Percentiles rank a stretch among this genome's conserved stretches.
phyloP scores from a whole-genome alignment of 257 asterid genomes.

The Eucommia ulmoides region DNA sequence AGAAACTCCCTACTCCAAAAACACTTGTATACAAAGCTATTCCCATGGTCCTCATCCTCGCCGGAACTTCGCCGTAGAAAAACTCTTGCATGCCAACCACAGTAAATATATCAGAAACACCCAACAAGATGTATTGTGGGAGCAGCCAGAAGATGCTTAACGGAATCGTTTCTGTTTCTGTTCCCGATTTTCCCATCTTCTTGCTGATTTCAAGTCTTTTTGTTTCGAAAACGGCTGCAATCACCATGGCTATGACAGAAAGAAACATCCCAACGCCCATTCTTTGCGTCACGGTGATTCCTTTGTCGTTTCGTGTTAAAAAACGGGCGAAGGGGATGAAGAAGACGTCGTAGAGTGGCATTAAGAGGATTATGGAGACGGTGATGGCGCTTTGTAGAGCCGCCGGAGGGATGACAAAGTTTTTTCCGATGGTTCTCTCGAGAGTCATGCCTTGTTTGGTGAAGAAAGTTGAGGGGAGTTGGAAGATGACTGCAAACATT shows the following conservation, averaged over 20 bases:
- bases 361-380: slow-evolving; percentile 51
- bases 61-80: slow-evolving; percentile 80
- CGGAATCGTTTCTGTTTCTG: slow-evolving; percentile 18
- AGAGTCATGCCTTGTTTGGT: slow-evolving; percentile 94
- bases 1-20: slow-evolving; percentile 78
- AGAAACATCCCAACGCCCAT: slow-evolving; percentile 86
- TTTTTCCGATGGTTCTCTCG: slow-evolving; percentile 48
- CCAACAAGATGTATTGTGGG: slow-evolving; percentile 76
- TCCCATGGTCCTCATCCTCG: slow-evolving; percentile 73
- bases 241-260: slow-evolving; percentile 67
- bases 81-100: slow-evolving; percentile 98
- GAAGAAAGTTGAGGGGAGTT: slow-evolving; percentile 87
- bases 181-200: neutral
- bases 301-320: slow-evolving; percentile 50
- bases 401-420: slow-evolving; percentile 86
- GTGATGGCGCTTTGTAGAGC: slow-evolving; percentile 93
- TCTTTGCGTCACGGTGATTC: slow-evolving; percentile 66
- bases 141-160: slow-evolving; percentile 77
- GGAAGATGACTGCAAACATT: slow-evolving; percentile 83
- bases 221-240: slow-evolving; percentile 64
- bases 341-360: slow-evolving; percentile 65
- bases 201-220: slow-evolving; percentile 31
- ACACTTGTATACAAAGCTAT: slow-evolving; percentile 83
- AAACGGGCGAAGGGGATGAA: slow-evolving; percentile 57
- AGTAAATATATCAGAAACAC: slow-evolving; percentile 83